A percentile compares a stretch with the other conserved stretches of the same genome.
Conservation (phyloP, 2,329 filamentous ascomycete species). For the Penicillium concentricum region DNA sequence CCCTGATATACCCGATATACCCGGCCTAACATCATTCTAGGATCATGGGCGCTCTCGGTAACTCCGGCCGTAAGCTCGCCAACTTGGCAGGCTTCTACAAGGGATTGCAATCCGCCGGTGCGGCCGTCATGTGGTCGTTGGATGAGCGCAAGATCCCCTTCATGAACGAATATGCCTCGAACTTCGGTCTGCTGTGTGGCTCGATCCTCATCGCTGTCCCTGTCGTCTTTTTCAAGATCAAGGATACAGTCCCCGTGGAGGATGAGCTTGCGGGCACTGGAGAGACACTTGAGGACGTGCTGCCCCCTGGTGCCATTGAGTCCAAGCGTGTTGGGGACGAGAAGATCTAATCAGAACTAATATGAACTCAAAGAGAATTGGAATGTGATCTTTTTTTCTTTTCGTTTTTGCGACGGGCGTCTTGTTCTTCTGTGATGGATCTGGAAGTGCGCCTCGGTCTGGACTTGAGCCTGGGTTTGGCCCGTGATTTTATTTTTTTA, state of each 20-base stretch:
- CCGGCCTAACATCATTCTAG: constrained; percentile 39
- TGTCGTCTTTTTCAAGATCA: constrained; percentile 71
- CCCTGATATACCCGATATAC: neutral
- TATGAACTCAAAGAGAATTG: neutral
- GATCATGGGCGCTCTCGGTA: constrained; percentile 88
- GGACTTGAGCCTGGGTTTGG: neutral
- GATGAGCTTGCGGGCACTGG: constrained; percentile 79
- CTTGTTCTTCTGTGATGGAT: neutral
- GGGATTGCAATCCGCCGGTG: constrained; percentile 77
- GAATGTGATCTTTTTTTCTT: neutral
- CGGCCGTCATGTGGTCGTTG: constrained; percentile 60
- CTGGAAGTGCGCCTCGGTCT: neutral
- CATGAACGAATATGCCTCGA: constrained; percentile 67
- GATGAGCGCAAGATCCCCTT: constrained; percentile 62
- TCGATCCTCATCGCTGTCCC: constrained; percentile 70
- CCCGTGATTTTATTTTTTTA: neutral
- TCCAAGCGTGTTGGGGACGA: constrained; percentile 6
- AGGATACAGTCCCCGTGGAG: constrained; percentile 71
- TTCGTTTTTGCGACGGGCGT: neutral
- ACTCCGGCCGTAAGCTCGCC: constrained; percentile 85
- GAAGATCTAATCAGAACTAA: constrained; percentile 5
- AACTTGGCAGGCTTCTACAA: constrained; percentile 90
- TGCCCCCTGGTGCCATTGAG: constrained; percentile 24
- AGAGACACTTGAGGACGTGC: constrained; percentile 72
- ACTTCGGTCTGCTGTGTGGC: constrained; percentile 70